Base-by-base conservation (phyloP, 257 asterid genomes). In the Primulina eburnea region DNA sequence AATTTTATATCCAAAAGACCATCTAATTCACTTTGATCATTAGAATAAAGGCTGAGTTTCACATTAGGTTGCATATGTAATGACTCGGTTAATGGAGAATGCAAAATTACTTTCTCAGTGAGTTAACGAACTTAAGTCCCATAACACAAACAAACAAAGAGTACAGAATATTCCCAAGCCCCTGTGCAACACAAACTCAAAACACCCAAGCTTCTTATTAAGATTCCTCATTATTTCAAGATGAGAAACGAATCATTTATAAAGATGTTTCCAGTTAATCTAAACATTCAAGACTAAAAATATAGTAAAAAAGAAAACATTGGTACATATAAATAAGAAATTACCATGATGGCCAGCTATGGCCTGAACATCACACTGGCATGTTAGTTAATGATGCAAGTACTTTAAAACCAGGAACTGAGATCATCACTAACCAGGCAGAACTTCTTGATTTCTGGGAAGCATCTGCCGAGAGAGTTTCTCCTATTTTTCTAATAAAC, bases 401-500 rank as follows among this genome's bases (percentile, higher is more conserved):
- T 14, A 72, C 33, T 16, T 60, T 47, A 60, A 57, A 71, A 58
- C 21, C 59, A 59, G 65, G 55, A 68, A 71, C 28, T 5, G 50
- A 40, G 63, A 55, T 21, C 71, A 75, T 64, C 69, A 77, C 96
- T 79, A 77, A 93, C 99, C 97, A 55, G 78, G 88, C 83, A 60
- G 96, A 79, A 73, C 79, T 65, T 83, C 86, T 86, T 75, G 96
- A 81, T 78, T 78, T 81, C 82, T 82, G 83, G 68, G 80, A 81
- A 78, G 82, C 73, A 68, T 81, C 84, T 70, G 89, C 89, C 67
- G 96, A 84, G 55, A 90, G 85, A 67, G 95, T 82, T 72, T 89
- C 99, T 79, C 85, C 88, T 68, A 90, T 89, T 76, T 93, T 93
- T 68, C 85, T 79, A 62, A 86, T 86, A 71, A 93, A 80, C 43